A percentile compares a stretch with the other conserved stretches of the same genome.
Conservation (phyloP, 208 protist genomes). For the Trypanosoma brucei region DNA sequence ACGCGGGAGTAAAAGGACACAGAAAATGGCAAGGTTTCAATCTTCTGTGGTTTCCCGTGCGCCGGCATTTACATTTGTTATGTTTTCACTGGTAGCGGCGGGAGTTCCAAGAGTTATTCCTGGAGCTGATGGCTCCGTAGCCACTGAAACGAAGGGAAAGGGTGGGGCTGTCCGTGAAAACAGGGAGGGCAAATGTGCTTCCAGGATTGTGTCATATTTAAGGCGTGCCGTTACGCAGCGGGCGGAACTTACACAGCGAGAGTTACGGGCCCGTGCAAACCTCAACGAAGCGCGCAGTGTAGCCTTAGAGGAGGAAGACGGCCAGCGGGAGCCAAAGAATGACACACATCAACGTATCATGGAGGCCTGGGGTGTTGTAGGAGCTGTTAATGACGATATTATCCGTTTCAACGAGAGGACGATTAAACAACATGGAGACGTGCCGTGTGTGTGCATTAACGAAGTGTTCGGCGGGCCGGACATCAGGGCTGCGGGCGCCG, state of each 20-base stretch:
- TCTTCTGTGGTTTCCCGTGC: too few relatives aligned
- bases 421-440: not conserved
- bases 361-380: slow-evolving; percentile 6
- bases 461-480: slow-evolving; percentile 5
- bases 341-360: slow-evolving; percentile 7
- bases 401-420: slow-evolving; percentile 9
- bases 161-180: not conserved
- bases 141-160: not conserved
- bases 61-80: too few relatives aligned
- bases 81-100: too few relatives aligned
- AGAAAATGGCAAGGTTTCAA: too few relatives aligned
- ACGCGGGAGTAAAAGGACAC: too few relatives aligned
- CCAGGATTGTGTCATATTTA: slow-evolving; percentile 13
- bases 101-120: too few relatives aligned
- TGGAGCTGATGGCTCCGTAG: not conserved
- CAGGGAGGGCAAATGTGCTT: slow-evolving; percentile 3
- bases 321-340: not conserved
- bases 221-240: slow-evolving; percentile 11
- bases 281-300: slow-evolving; percentile 43
- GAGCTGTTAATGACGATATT: slow-evolving; percentile 1
- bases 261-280: slow-evolving; percentile 29
- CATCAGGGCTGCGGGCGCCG: not conserved
- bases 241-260: slow-evolving; percentile 3
- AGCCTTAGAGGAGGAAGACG: slow-evolving; percentile 16
- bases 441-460: slow-evolving; percentile 11